These are phyloP conservation scores for Simmondsia chinensis DNA, from an alignment of 148 eudicot genomes.

Conservation along the genomic window DNA sequence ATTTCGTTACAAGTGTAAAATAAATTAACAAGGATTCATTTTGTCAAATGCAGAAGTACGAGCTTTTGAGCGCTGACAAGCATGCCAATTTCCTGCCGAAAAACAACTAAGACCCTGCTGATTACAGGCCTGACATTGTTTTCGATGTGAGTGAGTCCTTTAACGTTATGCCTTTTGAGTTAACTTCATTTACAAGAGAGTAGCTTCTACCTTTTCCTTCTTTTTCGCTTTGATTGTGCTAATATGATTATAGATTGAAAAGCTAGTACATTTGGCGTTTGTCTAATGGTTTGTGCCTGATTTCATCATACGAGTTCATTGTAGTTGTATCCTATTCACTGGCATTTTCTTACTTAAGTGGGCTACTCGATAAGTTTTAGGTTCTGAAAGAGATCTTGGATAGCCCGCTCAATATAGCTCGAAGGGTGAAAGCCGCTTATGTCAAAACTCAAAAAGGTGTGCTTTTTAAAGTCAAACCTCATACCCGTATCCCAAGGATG, in stretches of 20 bases:
- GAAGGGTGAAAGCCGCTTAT: conserved; percentile 69
- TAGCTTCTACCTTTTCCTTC: no score
- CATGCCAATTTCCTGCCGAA: conserved; percentile 64
- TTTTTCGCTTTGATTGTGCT: no score
- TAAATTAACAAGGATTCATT: no score
- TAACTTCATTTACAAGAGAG: not conserved
- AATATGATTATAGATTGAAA: no score
- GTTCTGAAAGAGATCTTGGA: conserved; percentile 82
- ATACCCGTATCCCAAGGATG: conserved; percentile 92
- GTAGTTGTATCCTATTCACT: not conserved
- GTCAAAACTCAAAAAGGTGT: conserved; percentile 83
- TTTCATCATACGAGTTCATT: no score
- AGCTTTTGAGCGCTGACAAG: conserved; percentile 77
- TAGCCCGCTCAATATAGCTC: conserved; percentile 83
- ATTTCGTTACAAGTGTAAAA: no score
- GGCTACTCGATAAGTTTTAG: conserved; percentile 21
- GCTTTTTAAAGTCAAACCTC: conserved; percentile 84
- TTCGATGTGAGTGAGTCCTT: conserved; percentile 39
- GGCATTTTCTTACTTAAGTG: not conserved
- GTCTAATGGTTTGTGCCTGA: no score
- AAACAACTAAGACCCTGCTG: conserved; percentile 67
- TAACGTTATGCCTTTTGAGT: not conserved
- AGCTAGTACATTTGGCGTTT: no score
- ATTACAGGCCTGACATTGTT: conserved; percentile 89
- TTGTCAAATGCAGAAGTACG: conserved; percentile 49